These are phyloP conservation scores for Blastomyces emzantsi DNA, from an alignment of 2,329 filamentous ascomycete genomes.

Conservation along the genomic window DNA sequence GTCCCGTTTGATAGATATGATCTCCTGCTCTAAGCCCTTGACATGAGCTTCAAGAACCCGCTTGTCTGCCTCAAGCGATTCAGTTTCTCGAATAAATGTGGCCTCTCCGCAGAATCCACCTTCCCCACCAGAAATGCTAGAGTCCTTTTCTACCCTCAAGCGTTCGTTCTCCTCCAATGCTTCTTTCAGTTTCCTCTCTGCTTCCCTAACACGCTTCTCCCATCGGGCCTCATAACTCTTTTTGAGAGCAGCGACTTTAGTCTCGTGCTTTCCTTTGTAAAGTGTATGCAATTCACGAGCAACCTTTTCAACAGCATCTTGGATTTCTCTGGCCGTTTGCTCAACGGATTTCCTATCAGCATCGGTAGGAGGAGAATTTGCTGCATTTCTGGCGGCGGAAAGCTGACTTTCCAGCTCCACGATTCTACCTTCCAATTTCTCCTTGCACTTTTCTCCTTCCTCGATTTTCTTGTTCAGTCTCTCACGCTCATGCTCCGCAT, in stretches of 20 bases:
- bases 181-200: constrained; percentile 62
- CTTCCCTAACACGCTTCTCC: constrained; percentile 76
- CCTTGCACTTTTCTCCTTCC: constrained; percentile 57
- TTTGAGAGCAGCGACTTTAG: constrained; percentile 84
- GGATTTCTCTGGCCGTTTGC: constrained; percentile 57
- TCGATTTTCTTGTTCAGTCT: constrained; percentile 66
- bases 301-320: constrained; percentile 78
- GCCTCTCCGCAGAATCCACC: constrained; percentile 35
- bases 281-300: constrained; percentile 86
- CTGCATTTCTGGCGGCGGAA: constrained; percentile 32
- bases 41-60: constrained; percentile 64
- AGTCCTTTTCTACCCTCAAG: constrained; percentile 56
- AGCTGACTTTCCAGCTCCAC: constrained; percentile 41
- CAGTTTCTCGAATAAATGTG: constrained; percentile 41
- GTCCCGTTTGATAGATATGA: constrained; percentile 60
- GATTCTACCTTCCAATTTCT: constrained; percentile 38
- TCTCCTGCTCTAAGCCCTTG: constrained; percentile 63
- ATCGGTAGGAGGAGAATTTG: constrained; percentile 27
- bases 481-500: constrained; percentile 70
- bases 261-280: constrained; percentile 97
- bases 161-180: constrained; percentile 66
- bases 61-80: constrained; percentile 57
- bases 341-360: constrained; percentile 34
- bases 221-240: constrained; percentile 73
- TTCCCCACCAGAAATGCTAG: constrained; percentile 52